Conservation (phyloP, 352 stramenopile genomes). For the Phytophthora fragariaefolia region DNA sequence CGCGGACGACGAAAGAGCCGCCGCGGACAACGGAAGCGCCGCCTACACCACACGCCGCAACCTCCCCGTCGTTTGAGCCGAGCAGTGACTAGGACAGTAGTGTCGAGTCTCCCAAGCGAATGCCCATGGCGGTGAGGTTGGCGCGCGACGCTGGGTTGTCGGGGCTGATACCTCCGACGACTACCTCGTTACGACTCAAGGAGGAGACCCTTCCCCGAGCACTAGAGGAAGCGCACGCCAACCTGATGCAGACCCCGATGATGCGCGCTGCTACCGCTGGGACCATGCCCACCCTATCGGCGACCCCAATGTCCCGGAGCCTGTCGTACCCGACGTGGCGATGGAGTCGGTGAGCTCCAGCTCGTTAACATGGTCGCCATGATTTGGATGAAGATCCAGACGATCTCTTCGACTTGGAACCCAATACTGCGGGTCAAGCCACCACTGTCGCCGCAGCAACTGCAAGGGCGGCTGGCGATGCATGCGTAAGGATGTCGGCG, state of each 20-base stretch:
- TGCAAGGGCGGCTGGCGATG: background rate
- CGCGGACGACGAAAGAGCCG: too few relatives aligned
- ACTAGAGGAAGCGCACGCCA: background rate
- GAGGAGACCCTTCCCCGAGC: background rate
- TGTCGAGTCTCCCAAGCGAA: conserved; percentile 1
- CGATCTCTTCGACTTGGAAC: conserved; percentile 9
- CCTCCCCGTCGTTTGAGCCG: background rate
- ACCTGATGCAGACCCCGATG: conserved; percentile 4
- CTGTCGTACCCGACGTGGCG: background rate
- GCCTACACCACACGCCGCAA: background rate
- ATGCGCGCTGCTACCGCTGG: background rate
- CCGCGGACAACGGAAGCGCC: too few relatives aligned
- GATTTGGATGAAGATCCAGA: conserved; percentile 5
- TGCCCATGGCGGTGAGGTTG: too few relatives aligned
- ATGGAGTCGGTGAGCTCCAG: conserved; percentile 16
- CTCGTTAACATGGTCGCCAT: background rate
- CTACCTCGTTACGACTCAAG: too few relatives aligned
- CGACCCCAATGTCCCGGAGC: background rate
- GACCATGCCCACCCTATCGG: too few relatives aligned
- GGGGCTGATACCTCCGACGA: too few relatives aligned
- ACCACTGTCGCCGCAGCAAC: background rate
- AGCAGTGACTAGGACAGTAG: conserved; percentile 6
- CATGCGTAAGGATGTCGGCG: conserved; percentile 3
- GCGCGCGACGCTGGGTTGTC: too few relatives aligned
- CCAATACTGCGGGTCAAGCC: background rate